Evolutionary conservation across 371 early-diverging fungal genomes (phyloP).

Genomic region (Mucor circinelloides): DNA sequence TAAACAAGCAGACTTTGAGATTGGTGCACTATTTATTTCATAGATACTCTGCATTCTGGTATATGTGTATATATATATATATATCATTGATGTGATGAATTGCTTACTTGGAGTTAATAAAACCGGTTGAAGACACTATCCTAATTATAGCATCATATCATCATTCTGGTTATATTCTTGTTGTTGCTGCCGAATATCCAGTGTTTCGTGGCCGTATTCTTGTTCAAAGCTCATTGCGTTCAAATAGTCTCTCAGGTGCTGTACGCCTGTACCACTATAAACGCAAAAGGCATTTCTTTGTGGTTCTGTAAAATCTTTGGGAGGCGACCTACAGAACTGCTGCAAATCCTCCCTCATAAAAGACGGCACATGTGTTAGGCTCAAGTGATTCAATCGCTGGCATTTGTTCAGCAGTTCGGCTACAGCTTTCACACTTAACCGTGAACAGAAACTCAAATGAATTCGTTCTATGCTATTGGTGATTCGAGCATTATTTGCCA

Average conservation of each 20-base stretch:
- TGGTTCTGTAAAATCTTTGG: slow-evolving; percentile 54
- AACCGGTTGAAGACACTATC: too few species aligned
- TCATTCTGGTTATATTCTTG: background rate
- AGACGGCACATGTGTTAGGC: slow-evolving; percentile 62
- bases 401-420: slow-evolving; percentile 55
- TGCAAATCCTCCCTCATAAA: slow-evolving; percentile 58
- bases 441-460: slow-evolving; percentile 61
- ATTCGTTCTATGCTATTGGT: slow-evolving; percentile 60
- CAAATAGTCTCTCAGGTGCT: slow-evolving; percentile 46
- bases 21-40: too few species aligned
- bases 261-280: slow-evolving; percentile 60
- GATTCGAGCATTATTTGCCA: slow-evolving; percentile 49
- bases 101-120: too few species aligned
- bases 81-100: too few species aligned
- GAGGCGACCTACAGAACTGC: slow-evolving; percentile 58
- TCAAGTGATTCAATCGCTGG: slow-evolving; percentile 57
- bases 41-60: too few species aligned
- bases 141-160: too few species aligned
- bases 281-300: slow-evolving; percentile 69
- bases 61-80: too few species aligned
- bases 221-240: background rate
- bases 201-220: background rate
- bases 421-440: slow-evolving; percentile 52
- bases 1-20: too few species aligned
- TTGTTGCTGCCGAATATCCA: background rate